Base-by-base conservation (phyloP, 1,139 yeast genomes). In the Geotrichum macrosporum region DNA sequence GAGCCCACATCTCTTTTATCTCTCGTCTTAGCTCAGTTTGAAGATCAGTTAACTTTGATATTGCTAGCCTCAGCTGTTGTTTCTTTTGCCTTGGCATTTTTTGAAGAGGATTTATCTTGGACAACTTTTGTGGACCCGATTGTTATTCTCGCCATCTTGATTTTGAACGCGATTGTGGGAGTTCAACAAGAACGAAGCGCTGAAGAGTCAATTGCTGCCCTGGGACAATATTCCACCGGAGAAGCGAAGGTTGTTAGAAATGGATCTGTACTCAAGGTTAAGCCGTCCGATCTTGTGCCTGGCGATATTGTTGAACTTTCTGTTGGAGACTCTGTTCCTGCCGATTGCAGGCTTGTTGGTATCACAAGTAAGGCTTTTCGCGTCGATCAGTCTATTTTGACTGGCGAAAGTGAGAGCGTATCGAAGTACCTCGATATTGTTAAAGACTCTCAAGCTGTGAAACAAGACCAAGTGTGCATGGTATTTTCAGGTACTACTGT, bases 281-380 rank as follows among this genome's bases (percentile, higher is more conserved):
- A 67, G 8, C 73, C 76, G 12, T 70, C 67, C 45, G 71, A 72
- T 22, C 68, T 73, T 5, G 76, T 73, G 30, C 76, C 76, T 1
- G 77, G 77, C 22, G 77, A 73, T 55, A 57, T 73, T 38, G 72
- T 72, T 19, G 71, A 67, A 45, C 60, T 73, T 41, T 56, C 65
- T 24, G 75, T 72, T 4, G 77, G 77, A 18, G 76, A 73, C 55
- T 67, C 72, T 5, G 60, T 73, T 15, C 77, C 77, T 10, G 77
- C 77, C 1, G 77, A 73, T 53, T 60, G 74, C 48, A 60, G 77
- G 37, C 55, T 73, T 24, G 20, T 54, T 9, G 50, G 44, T 8
- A 59, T 70, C 27, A 62, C 56, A 33, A 50, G 64, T 42, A 67
- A 70, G 59, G 66, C 69, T 46, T 67, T 73, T 54, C 70, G 70